phyloP scores from a whole-genome alignment of 139 green algal species.

The Desmodesmus armatus region DNA sequence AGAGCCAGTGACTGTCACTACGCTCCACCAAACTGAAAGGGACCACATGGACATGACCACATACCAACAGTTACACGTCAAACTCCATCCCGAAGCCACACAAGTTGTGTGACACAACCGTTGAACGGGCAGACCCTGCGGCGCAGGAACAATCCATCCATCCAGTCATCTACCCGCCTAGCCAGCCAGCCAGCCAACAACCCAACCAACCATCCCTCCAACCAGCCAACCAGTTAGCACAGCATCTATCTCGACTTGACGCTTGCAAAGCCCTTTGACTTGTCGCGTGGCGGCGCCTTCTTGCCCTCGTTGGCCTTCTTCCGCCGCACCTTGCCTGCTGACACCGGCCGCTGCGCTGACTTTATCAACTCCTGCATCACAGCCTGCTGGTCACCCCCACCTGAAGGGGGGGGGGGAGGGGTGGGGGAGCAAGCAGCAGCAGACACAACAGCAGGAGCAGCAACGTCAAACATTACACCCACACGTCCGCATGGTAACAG shows the following conservation, averaged over 20 bases:
- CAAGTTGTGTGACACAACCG: too few relatives aligned
- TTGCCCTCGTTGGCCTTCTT: constrained; percentile 27
- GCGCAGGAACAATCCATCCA: too few relatives aligned
- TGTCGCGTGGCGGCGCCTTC: constrained; percentile 10
- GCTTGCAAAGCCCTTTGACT: constrained; percentile 52
- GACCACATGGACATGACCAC: too few relatives aligned
- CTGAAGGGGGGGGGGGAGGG: not conserved
- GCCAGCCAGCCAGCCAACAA: not conserved
- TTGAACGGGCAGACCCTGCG: too few relatives aligned
- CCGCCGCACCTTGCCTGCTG: constrained; percentile 53
- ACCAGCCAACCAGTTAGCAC: not conserved
- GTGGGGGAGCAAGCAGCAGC: not conserved
- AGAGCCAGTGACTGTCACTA: too few relatives aligned
- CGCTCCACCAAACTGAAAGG: too few relatives aligned
- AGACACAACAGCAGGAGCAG: not conserved
- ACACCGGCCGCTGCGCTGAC: constrained; percentile 43
- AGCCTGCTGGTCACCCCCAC: constrained; percentile 33
- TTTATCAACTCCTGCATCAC: constrained; percentile 56
- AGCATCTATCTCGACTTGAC: not conserved
- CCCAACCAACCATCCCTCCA: not conserved
- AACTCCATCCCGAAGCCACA: too few relatives aligned
- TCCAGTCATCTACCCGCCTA: too few relatives aligned
- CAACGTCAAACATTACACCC: too few relatives aligned
- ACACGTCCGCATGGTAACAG: too few relatives aligned
- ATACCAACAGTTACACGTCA: too few relatives aligned